Base-by-base conservation (phyloP, 2,329 filamentous ascomycete species). In the Sordariomycetes sp. region DNA sequence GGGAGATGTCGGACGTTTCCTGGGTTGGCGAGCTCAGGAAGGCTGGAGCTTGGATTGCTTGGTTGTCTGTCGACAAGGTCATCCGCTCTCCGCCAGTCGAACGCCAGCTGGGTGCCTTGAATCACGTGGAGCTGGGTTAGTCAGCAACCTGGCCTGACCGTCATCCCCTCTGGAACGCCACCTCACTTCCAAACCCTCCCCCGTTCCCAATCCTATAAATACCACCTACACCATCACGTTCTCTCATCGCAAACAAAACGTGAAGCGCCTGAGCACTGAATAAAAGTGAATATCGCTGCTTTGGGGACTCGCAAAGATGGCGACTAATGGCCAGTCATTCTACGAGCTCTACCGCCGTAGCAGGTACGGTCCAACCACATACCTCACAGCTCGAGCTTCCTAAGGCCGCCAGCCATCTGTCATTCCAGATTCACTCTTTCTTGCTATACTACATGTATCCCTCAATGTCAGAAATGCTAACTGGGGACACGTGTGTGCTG, bases 321-420 rank as follows among this genome's bases (percentile, higher is more conserved):
- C 80, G 59, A 72, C 76, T 54, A 74, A 71, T 61, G 73, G 72
- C 62, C 79, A 83, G 71, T 80, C 80, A 37, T 86, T 81, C 78
- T 99, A 97, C 75, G 94, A 99, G 83, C 86, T 99, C 69, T 99
- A 99, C 75, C 90, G 94, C 68, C 88, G 92, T 78, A 96, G 91
- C 85, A 97, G 93, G 94, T 97, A 90, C 73, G 74, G 46, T 57
- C 55, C n/a, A 22, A 63, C 55, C 40, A 14, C 43, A 43, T n/a
- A 11, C 37, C 37, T 43, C 6, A 5, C 4, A 11, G 12, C n/a
- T 12, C 11, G 34, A 22, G 18, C 43, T 46, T 34, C 22, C 34
- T 43, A 55, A 34, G 40, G 22, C 32, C 16, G 54, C 22, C 32
- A 20, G 32, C 24, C 35, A n/a, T 3, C 28, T n/a, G 22, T 8